Base-by-base conservation (phyloP, 2,329 filamentous ascomycete species). In the Cercospora citrullina region DNA sequence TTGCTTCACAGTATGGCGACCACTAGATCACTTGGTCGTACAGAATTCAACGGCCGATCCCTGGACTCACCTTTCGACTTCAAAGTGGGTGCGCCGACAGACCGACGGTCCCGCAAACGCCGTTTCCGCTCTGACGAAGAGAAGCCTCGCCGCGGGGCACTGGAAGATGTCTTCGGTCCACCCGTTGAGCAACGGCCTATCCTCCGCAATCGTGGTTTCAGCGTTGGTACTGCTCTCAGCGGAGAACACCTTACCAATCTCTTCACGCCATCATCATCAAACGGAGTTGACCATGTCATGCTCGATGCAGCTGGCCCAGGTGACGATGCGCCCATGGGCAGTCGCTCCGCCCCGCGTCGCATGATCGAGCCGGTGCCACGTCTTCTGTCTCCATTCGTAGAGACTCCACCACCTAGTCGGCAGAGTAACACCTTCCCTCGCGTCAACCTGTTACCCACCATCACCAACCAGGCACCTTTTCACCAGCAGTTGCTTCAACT, bases 181-280 rank as follows among this genome's bases (percentile, higher is more conserved):
- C 79, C 80, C 30, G 84, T 87, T 68, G 80, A 81, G 9, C 84
- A 84, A 63, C 83, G 86, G 71, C 84, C 85, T 65, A 84, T 86
- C 31, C 83, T 87, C 36, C 84, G 87, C 48, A 87, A 84, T 72
- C 85, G 88, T 53, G 87, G 87, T 64, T 88, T 87, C 73, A 89
- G 87, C 58, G 82, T 86, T 26, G 85, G 87, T 60, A 85, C 87
- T 63, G 83, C 87, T 68, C 82, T 81, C 69, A 82, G 83, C 62
- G 83, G 80, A 72, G 78, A 81, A 62, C 81, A 84, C 63, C 80
- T 89, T 36, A 81, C 86, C 55, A 82, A 84, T 66, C 79, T 88
- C 4, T 87, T 88, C 73, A 84, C 82, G 4, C 85, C 85, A 6
- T 71, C 70, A 6, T 71, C 70, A 18, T 58, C 64, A n/a, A 69